Base-by-base conservation (phyloP, 148 eudicot species). In the Vaccinium vitisidaea region DNA sequence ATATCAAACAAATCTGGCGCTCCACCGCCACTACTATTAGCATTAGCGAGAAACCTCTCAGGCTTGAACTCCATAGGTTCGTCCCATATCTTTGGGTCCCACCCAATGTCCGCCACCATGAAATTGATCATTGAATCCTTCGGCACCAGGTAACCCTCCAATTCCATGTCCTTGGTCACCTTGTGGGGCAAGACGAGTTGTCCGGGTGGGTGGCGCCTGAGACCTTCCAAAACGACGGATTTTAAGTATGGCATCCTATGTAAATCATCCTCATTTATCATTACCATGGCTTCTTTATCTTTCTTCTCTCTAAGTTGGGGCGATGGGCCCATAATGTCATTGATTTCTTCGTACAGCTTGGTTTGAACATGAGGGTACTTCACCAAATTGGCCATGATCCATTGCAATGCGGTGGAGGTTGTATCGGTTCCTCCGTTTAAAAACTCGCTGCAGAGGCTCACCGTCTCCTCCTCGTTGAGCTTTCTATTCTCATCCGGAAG, bases 331-430 rank as follows among this genome's bases (percentile, higher is more conserved):
- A 91, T 43, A 21, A 85, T 85, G 0, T 78, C 75, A 3, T 79
- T 75, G 9, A 93, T 86, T 71, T 94, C 98, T n/a, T 92, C 85
- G 59, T 89, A 91, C 50, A 94, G 82, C 88, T 88, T 93, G 1
- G 86, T 70, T 75, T 93, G 98, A 16, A 92, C 81, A 1, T 77
- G 39, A 9, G 90, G 93, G 83, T 90, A 77, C 87, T 91, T 94
- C 9, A 93, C 98, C 23, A 94, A 59, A 77, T 90, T 93, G 49
- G 98, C 98, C 94, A 94, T 92, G 63, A 91, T 90, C 94, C 94
- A 94, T 55, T 94, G 94, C 54, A 94, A 84, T 2, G 94, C 90
- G 0, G 94, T 94, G 5, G 93, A 80, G 30, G 98, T 93, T 36
- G 96, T 94, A 80, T 94, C 95, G 2, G 95, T 92, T 39, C 98